A percentile compares a stretch with the other conserved stretches of the same genome.
These are phyloP conservation scores for Leccinum incarnatum DNA, from an alignment of 768 basidiomycete species.

Conservation along the genomic window DNA sequence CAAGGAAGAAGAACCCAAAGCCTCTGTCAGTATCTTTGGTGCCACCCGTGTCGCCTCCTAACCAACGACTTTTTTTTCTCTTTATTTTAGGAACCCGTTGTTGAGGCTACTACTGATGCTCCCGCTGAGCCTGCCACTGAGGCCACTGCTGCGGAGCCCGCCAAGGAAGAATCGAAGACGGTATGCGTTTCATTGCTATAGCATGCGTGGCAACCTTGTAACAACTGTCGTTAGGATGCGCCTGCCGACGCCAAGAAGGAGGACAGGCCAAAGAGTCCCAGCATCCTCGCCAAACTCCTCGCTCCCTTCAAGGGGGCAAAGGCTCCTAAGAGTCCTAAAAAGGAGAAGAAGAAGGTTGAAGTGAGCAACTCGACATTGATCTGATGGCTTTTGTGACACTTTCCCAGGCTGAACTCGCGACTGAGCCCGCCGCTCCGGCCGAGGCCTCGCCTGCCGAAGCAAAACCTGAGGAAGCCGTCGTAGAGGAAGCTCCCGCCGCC, in stretches of 20 bases:
- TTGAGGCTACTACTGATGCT: constrained; percentile 25
- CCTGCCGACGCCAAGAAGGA: constrained; percentile 67
- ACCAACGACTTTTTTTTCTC: constrained; percentile 2
- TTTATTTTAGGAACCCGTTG: constrained; percentile 35
- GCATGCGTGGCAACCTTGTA: constrained; percentile 30
- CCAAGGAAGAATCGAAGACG: constrained; percentile 44
- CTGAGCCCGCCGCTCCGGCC: constrained; percentile 30
- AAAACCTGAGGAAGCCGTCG: constrained; percentile 28
- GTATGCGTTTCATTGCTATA: constrained; percentile 23
- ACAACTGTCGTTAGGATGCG: constrained; percentile 27
- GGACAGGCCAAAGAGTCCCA: constrained; percentile 77
- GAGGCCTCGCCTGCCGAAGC: constrained; percentile 35
- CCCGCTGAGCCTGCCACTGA: constrained; percentile 30
- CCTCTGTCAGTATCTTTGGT: constrained; percentile 32
- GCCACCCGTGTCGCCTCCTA: accelerated
- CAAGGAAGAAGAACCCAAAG: constrained; percentile 40
- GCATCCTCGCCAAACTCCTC: constrained; percentile 73
- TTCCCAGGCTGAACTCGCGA: constrained; percentile 32
- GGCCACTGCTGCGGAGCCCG: constrained; percentile 32
- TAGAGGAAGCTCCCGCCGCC: constrained; percentile 42
- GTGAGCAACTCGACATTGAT: constrained; percentile 31
- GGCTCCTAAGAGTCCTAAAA: constrained; percentile 74
- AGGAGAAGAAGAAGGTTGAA: constrained; percentile 80
- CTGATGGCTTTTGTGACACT: not conserved
- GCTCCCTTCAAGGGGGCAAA: constrained; percentile 70